Percentiles rank a stretch among this genome's conserved stretches.
phyloP scores from a whole-genome alignment of 2,329 filamentous ascomycete genomes.

The Aspergillus ochraceus region DNA sequence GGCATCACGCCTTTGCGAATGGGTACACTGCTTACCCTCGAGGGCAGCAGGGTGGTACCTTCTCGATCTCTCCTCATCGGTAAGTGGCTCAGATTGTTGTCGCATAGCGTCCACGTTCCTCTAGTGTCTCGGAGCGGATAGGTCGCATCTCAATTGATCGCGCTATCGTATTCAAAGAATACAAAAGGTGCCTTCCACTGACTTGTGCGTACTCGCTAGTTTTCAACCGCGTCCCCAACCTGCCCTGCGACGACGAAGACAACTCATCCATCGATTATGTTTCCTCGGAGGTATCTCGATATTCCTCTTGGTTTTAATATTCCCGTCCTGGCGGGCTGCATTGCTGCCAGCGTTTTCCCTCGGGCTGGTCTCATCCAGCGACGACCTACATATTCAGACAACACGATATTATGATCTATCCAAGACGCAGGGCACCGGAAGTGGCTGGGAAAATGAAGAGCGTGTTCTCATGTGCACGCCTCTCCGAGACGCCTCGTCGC shows the following conservation, averaged over 20 bases:
- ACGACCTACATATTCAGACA: constrained; percentile 82
- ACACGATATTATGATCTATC: constrained; percentile 96
- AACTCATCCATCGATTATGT: constrained; percentile 68
- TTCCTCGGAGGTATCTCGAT: constrained; percentile 57
- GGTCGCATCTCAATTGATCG: neutral
- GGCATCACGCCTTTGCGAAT: constrained; percentile 82
- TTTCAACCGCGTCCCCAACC: constrained; percentile 82
- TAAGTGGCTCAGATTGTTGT: constrained; percentile 48
- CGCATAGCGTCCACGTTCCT: neutral
- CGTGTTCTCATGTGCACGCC: constrained; percentile 93
- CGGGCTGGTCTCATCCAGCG: constrained; percentile 65
- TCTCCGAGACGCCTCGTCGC: constrained; percentile 85
- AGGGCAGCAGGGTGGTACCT: constrained; percentile 66
- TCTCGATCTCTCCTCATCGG: constrained; percentile 88
- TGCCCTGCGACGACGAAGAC: constrained; percentile 70
- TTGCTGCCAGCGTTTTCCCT: constrained; percentile 65
- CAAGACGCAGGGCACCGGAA: constrained; percentile 84
- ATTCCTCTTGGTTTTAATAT: constrained; percentile 68
- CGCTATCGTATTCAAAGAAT: neutral
- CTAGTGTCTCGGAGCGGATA: neutral
- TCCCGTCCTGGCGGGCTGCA: constrained; percentile 69
- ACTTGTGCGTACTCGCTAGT: constrained; percentile 46
- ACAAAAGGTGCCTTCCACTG: neutral
- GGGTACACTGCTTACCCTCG: constrained; percentile 70
- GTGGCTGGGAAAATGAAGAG: constrained; percentile 95